Base-by-base conservation (phyloP, 768 basidiomycete species). In the Lyophyllum semitale region DNA sequence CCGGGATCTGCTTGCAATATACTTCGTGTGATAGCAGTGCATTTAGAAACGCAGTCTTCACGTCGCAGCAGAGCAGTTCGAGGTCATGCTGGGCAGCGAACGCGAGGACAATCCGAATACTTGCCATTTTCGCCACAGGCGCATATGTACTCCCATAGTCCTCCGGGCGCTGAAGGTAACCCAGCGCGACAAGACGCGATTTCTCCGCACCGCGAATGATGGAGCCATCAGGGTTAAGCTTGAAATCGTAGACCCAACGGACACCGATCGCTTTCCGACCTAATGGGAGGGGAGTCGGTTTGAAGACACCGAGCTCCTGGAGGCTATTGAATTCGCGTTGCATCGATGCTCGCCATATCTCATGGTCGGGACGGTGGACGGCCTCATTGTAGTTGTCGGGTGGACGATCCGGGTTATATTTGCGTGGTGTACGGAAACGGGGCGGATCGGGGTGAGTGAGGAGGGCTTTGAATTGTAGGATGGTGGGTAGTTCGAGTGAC, bases 181-280 rank as follows among this genome's bases (percentile, higher is more conserved):
- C n/a, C n/a, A n/a, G n/a, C n/a, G n/a, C n/a, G n/a, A 8, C 49
- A 54, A 33, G 57, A 0, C 68, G 58, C 2, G 68, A 69, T 54
- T 69, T 73, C 37, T 63, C 62, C 35, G 54, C 63, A 0, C 68
- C 67, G 27, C 38, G 37, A 0, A 59, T 55, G n/a, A 77, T 68
- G 0, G n/a, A n/a, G n/a, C n/a, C n/a, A n/a, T n/a, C n/a, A n/a
- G n/a, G n/a, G n/a, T n/a, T n/a, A n/a, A n/a, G 59, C 63, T 83
- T 82, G 48, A 69, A 58, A 3, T 61, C 63, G 55, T 64, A 75
- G 2, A 73, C 72, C 75, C 76, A 76, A 8, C 54, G 52, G 8
- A 62, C 55, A 0, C 66, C 30, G 12, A 32, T 32, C 7, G 30
- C 7, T 32, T 32, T 32, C n/a, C n/a, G n/a, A n/a, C n/a, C n/a